Base-by-base conservation (phyloP, 495 filamentous ascomycete genomes). In the Mytilinidion resinicola region DNA sequence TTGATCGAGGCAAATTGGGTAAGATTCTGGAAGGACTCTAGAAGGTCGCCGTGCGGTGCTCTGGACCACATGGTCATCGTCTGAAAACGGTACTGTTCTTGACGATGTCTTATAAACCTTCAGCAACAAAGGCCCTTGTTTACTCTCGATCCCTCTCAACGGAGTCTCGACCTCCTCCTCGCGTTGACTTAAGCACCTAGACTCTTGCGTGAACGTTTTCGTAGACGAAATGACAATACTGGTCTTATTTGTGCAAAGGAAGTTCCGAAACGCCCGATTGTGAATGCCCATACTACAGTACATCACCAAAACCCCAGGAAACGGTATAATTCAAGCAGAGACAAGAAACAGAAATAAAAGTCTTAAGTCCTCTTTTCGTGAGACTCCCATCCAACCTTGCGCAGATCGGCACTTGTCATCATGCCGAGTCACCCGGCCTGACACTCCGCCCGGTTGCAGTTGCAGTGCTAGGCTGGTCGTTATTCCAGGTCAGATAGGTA, bases 401-500 rank as follows among this genome's bases (percentile, higher is more conserved):
- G 51, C 48, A 55, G n/a, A 46, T 25, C 19, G 42, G 36, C 51
- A 33, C 35, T 59, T 35, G 47, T 60, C 37, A 63, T 69, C 56
- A 74, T 57, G 67, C 68, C 37, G 54, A 44, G 14, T 73, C 72
- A 44, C 61, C 61, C 8, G 70, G 67, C 46, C 72, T 67, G 17
- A 55, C 15, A 51, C 59, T 63, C 21, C 71, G 62, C 2, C 82
- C 83, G 47, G 80, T 82, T 49, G 80, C 74, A 48, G 80, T 79
- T 55, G 80, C 82, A 5, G 79, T 79, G 42, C 75, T 81, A 1
- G 85, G 81, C 37, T 86, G 82, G 20, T 93, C 89, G 68, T 91
- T 92, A 74, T 97, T 96, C 95, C 95, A 99, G 9, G 88, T 89
- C 39, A 99, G 80, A 72, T 97, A 97, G 33, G 90, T 96, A 69